These are phyloP conservation scores for Centaurea solstitialis DNA, from an alignment of 129 eudicot genomes.

Conservation along the genomic window DNA sequence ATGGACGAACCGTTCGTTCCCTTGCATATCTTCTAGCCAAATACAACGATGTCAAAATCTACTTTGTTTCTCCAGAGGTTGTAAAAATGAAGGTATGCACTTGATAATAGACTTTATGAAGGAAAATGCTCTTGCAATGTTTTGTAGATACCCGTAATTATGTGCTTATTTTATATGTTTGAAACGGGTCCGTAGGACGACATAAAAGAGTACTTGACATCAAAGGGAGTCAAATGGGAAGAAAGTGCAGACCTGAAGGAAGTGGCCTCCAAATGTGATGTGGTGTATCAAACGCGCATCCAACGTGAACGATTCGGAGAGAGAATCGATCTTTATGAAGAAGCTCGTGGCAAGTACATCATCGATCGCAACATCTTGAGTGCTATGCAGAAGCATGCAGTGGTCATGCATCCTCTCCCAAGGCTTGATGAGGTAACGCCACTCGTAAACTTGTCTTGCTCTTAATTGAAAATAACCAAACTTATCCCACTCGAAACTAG, in stretches of 20 bases:
- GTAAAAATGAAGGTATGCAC: conserved; percentile 87
- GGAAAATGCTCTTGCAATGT: not conserved
- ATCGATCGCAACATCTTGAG: conserved; percentile 57
- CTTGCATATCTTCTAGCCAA: conserved; percentile 94
- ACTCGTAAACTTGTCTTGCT: not conserved
- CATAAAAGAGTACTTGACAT: conserved; percentile 82
- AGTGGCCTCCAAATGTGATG: conserved; percentile 95
- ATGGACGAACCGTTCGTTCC: conserved; percentile 97
- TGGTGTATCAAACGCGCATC: conserved; percentile 96
- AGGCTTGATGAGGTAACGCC: conserved; percentile 87
- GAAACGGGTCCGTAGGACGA: conserved; percentile 56
- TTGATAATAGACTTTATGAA: not conserved
- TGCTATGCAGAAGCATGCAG: conserved; percentile 94
- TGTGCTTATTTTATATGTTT: conserved; percentile 2
- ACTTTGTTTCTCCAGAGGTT: conserved; percentile 94
- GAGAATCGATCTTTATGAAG: conserved; percentile 75
- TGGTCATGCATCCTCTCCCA: conserved; percentile 98
- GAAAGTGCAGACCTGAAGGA: conserved; percentile 88
- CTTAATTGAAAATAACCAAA: not conserved
- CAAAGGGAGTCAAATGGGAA: conserved; percentile 89
- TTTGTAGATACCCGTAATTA: not conserved
- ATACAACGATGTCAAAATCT: conserved; percentile 82
- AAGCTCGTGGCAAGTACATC: conserved; percentile 94
- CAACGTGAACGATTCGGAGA: conserved; percentile 93
- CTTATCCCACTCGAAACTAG: not conserved